phyloP scores from a whole-genome alignment of 2,329 filamentous ascomycete species.

The Aureobasidium lini region DNA sequence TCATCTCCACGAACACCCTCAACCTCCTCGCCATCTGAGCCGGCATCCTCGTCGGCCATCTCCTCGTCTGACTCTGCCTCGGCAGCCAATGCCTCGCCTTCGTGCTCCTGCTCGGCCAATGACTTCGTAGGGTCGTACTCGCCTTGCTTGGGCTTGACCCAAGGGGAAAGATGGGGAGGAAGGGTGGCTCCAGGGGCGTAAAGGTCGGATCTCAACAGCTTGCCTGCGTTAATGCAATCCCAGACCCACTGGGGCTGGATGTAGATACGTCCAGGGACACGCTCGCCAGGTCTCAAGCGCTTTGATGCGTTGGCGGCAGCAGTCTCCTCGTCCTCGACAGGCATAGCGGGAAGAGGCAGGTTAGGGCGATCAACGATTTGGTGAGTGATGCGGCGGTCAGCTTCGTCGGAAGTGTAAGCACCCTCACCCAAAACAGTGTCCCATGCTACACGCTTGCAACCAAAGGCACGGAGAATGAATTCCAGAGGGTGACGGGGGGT shows the following conservation, averaged over 20 bases:
- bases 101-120: slow-evolving; percentile 79
- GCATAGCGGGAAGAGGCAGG: slow-evolving; percentile 42
- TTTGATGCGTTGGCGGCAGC: slow-evolving; percentile 44
- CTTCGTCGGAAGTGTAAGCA: slow-evolving; percentile 83
- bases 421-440: slow-evolving; percentile 84
- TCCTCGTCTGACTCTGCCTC: slow-evolving; percentile 35
- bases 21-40: slow-evolving; percentile 32
- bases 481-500: slow-evolving; percentile 85
- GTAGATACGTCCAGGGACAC: slow-evolving; percentile 86
- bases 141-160: slow-evolving; percentile 79
- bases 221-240: slow-evolving; percentile 91
- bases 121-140: slow-evolving; percentile 86
- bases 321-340: slow-evolving; percentile 48
- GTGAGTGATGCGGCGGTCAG: slow-evolving; percentile 84
- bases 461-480: slow-evolving; percentile 87
- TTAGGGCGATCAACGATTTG: slow-evolving; percentile 90
- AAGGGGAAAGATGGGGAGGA: slow-evolving; percentile 91
- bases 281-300: slow-evolving; percentile 51
- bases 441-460: slow-evolving; percentile 94
- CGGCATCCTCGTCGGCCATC: slow-evolving; percentile 35
- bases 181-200: slow-evolving; percentile 86
- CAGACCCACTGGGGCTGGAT: slow-evolving; percentile 98
- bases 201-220: slow-evolving; percentile 75
- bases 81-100: slow-evolving; percentile 65
- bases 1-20: slow-evolving; percentile 27